Percentiles rank a stretch among this genome's conserved stretches.
These are phyloP conservation scores for Phaeosphaeria sp. DNA, from an alignment of 2,329 filamentous ascomycete genomes.

Conservation along the genomic window DNA sequence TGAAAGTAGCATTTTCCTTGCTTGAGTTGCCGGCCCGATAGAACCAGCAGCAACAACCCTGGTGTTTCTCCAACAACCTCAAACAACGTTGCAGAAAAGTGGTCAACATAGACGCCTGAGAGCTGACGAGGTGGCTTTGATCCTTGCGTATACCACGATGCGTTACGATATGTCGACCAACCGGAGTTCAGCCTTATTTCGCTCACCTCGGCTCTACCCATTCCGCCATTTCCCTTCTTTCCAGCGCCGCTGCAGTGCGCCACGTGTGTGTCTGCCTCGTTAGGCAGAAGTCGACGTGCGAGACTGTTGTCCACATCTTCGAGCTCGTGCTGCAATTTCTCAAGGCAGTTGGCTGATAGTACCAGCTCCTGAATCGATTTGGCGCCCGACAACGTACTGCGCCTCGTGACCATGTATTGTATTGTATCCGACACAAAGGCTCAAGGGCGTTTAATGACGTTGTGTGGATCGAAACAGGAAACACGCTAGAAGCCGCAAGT, in stretches of 20 bases:
- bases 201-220: slow-evolving; percentile 21
- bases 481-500: slow-evolving; percentile 12
- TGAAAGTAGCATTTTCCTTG: background rate
- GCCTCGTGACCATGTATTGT: slow-evolving; percentile 8
- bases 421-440: slow-evolving; percentile 7
- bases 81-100: background rate
- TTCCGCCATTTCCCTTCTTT: background rate
- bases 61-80: background rate
- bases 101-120: background rate
- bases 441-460: slow-evolving; percentile 10
- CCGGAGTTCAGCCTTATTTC: slow-evolving; percentile 38
- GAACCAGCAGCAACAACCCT: background rate
- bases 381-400: slow-evolving; percentile 4
- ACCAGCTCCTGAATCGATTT: background rate
- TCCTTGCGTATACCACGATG: slow-evolving; percentile 1
- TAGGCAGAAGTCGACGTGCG: background rate
- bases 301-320: background rate
- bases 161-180: slow-evolving; percentile 17
- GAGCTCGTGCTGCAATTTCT: background rate
- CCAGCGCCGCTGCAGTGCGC: slow-evolving; percentile 36
- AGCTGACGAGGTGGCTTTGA: background rate
- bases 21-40: background rate
- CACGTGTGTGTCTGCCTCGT: slow-evolving; percentile 32
- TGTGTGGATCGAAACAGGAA: slow-evolving; percentile 10
- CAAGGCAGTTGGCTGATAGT: background rate